Evolutionary conservation across 192 early-diverging fungal species (phyloP).

Genomic region (Mortierella hygrophila): DNA sequence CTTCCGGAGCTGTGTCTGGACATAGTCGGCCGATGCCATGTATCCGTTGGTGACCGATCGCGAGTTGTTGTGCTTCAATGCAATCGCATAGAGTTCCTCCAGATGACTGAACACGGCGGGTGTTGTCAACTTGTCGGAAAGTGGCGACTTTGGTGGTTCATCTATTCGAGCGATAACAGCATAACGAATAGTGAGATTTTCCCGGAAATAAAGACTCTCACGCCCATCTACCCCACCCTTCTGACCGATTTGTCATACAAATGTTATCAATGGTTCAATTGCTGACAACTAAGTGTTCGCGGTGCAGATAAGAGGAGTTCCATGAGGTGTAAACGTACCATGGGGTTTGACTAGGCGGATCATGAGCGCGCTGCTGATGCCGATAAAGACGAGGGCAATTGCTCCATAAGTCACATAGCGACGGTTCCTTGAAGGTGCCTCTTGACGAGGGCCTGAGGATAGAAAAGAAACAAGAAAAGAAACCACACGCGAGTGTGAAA

Average conservation of each 20-base stretch:
- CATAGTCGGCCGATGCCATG: slow-evolving; percentile 70
- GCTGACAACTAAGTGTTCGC: neutral
- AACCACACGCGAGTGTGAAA: neutral
- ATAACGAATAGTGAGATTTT: neutral
- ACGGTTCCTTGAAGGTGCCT: slow-evolving; percentile 12
- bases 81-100: slow-evolving; percentile 51
- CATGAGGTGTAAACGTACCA: neutral
- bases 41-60: slow-evolving; percentile 58
- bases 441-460: neutral
- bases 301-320: neutral
- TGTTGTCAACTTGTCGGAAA: slow-evolving; percentile 24
- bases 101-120: slow-evolving; percentile 47
- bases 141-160: slow-evolving; percentile 30
- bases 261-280: neutral
- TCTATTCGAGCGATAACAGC: slow-evolving; percentile 11
- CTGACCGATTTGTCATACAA: neutral
- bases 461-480: neutral
- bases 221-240: neutral
- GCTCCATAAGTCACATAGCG: slow-evolving; percentile 36
- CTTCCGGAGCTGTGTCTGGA: slow-evolving; percentile 65
- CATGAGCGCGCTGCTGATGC: slow-evolving; percentile 31
- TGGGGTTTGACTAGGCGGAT: slow-evolving; percentile 43
- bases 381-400: slow-evolving; percentile 44
- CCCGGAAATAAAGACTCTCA: neutral
- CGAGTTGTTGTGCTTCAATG: slow-evolving; percentile 53